Evolutionary conservation across 345 rosid species (phyloP), one percentile per base, ranked within the genome.

Genomic region (Aurinia saxatilis): DNA sequence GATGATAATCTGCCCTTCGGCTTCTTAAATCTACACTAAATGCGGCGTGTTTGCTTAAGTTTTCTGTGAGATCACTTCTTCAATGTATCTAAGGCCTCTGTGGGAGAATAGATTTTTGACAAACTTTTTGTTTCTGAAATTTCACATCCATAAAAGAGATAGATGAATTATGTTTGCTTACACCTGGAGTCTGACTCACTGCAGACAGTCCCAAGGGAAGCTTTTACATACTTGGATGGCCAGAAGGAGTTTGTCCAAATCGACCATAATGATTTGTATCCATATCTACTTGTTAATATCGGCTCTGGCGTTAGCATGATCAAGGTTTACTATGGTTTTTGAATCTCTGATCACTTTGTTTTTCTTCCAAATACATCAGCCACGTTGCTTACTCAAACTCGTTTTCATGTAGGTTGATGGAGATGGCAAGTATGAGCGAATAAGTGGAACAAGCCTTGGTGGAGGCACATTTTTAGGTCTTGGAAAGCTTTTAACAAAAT

Each of bases 251-350:
- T 76, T 69, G 78, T 79, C 39, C 77, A 87, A 80, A 83, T 90
- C 23, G 85, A 87, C 67, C 86, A 80, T 39, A 79, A 84, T 58
- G 84, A 91, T 78, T 57, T 91, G 57, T 88, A 69, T 73, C 97
- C 95, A 10, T 90, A 84, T 67, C 92, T 90, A 60, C 97, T 90
- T 57, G 92, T 90, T 67, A 90, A 90, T 58, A 87, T 90, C 8
- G 97, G 97, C 9, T 90, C 97, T 63, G 97, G 97, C 39, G 95
- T 90, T 70, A 80, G 97, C 86, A 87, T 90, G 90, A 90, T 90
- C 66, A 90, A 90, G 97, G 96, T 89, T 71, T 50, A 63, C 59
- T 67, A 23, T 65, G 33, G 8, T 57, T 51, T 49, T 44, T 0
- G 19, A 55, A 38, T 53, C 52, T 46, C 5, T 39, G 51, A 3